These are phyloP conservation scores for Coemansia nantahalensis DNA, from an alignment of 192 early-diverging fungal genomes.

Conservation along the genomic window DNA sequence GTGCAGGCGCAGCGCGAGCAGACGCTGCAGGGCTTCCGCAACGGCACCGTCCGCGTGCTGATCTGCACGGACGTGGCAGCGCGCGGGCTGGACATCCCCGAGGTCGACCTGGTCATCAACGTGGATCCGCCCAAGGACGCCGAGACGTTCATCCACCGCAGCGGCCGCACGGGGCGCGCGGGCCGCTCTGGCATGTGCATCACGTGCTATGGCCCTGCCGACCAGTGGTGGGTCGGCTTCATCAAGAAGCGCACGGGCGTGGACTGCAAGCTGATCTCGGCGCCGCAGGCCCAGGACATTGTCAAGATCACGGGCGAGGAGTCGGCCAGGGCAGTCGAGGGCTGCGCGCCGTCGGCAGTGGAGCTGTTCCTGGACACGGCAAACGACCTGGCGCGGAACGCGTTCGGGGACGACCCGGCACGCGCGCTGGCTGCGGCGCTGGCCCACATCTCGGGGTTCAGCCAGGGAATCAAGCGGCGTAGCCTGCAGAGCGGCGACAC, in stretches of 20 bases:
- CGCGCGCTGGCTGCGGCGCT: conserved; percentile 81
- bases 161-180: conserved; percentile 92
- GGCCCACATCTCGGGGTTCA: conserved; percentile 84
- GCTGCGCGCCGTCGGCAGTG: conserved; percentile 71
- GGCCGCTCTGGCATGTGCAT: conserved; percentile 85
- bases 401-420: conserved; percentile 68
- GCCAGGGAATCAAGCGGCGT: conserved; percentile 76
- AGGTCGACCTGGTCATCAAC: conserved; percentile 97
- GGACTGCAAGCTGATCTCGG: conserved; percentile 71
- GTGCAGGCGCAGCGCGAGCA: conserved; percentile 90
- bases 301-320: conserved; percentile 75
- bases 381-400: conserved; percentile 63
- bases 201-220: conserved; percentile 87
- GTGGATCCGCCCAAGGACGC: conserved; percentile 91
- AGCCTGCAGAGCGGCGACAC: conserved; percentile 83
- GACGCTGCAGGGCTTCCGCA: conserved; percentile 92
- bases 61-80: conserved; percentile 94
- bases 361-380: conserved; percentile 77
- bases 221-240: conserved; percentile 76
- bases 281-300: conserved; percentile 91
- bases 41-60: conserved; percentile 88
- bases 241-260: conserved; percentile 81
- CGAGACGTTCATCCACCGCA: conserved; percentile 94
- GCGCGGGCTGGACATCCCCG: conserved; percentile 94
- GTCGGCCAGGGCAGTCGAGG: conserved; percentile 65